A percentile compares a stretch with the other conserved stretches of the same genome.
These are phyloP conservation scores for Solanum hybrid DNA, from an alignment of 305 asterid species.

Conservation along the genomic window DNA sequence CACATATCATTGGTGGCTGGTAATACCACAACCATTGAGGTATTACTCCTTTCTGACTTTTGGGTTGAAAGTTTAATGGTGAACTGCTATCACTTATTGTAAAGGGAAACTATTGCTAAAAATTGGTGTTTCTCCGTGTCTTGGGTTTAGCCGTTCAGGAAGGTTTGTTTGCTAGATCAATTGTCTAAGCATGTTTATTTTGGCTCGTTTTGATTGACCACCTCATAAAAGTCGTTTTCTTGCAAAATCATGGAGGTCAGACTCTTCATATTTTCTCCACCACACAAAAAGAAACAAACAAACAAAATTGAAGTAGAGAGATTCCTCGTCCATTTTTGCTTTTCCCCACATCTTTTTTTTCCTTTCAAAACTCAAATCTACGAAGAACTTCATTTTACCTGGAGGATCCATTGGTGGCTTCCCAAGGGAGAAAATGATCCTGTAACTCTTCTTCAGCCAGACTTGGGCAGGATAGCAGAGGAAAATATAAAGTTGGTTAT, in stretches of 20 bases:
- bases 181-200: neutral
- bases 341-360: neutral
- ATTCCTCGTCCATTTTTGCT: neutral
- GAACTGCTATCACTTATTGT: neutral
- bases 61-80: neutral
- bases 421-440: neutral
- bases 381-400: neutral
- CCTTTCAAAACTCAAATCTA: neutral
- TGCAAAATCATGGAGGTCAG: neutral
- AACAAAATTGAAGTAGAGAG: neutral
- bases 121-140: neutral
- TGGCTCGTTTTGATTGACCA: neutral
- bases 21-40: slow-evolving; percentile 98
- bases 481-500: neutral
- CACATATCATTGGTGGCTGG: slow-evolving; percentile 83
- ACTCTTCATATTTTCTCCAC: neutral
- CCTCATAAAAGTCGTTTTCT: neutral
- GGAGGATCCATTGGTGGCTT: neutral
- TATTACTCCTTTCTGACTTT: slow-evolving; percentile 11
- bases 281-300: neutral
- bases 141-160: neutral
- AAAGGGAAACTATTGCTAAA: neutral
- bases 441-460: neutral
- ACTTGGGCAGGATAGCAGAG: neutral
- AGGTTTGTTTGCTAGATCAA: neutral